A percentile compares a stretch with the other conserved stretches of the same genome.
phyloP scores from a whole-genome alignment of 2,329 filamentous ascomycete species.

The Ceratocystis cubensis region DNA sequence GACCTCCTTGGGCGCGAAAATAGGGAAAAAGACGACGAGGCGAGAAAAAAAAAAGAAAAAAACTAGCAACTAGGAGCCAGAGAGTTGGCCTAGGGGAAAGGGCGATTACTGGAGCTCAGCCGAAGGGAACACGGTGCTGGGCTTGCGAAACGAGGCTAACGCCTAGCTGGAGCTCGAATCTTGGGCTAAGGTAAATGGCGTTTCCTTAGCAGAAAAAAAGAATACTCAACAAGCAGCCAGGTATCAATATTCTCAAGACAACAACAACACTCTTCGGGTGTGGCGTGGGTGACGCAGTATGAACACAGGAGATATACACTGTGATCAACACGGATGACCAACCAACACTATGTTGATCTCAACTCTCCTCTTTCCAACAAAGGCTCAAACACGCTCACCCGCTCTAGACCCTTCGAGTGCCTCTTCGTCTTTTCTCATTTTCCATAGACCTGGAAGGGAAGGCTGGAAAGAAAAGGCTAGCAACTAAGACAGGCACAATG shows the following conservation, averaged over 20 bases:
- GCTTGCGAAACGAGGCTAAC: no score
- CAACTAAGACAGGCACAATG: background rate
- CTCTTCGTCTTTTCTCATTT: background rate
- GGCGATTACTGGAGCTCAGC: background rate
- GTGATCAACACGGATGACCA: background rate
- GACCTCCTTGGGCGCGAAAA: background rate
- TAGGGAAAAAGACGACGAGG: background rate
- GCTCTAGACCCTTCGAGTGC: background rate
- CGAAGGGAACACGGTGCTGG: background rate
- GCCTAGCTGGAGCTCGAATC: no score
- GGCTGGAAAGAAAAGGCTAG: slow-evolving; percentile 1
- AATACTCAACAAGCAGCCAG: no score
- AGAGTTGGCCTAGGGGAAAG: background rate
- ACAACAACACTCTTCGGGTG: no score
- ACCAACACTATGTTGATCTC: background rate
- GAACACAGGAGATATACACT: background rate
- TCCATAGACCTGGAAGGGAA: background rate
- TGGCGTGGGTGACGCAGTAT: background rate
- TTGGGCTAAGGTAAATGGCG: no score
- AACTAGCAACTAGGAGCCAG: background rate
- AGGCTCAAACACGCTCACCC: background rate
- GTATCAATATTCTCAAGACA: no score
- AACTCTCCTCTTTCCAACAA: background rate
- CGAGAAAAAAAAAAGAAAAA: background rate
- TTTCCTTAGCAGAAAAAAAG: no score